Conservation (phyloP, 768 basidiomycete species). For the Trametes meyenii region DNA sequence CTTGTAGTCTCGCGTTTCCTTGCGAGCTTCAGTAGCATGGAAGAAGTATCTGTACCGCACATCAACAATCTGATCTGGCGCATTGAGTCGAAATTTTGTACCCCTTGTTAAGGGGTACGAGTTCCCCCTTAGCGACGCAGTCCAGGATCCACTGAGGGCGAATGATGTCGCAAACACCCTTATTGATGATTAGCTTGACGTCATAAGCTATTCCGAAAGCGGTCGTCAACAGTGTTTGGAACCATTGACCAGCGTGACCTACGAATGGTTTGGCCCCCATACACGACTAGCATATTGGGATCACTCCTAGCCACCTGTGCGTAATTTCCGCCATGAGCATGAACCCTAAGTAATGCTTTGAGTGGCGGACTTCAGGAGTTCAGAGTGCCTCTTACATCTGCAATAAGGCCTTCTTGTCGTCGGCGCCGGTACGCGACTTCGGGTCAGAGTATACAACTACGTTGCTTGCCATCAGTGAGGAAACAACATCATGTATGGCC, state of each 20-base stretch:
- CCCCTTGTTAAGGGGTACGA: conserved; percentile 70
- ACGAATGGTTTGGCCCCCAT: conserved; percentile 74
- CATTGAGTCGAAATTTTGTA: conserved; percentile 32
- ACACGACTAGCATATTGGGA: conserved; percentile 58
- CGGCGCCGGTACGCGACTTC: conserved; percentile 63
- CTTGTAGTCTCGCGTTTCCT: conserved; percentile 53
- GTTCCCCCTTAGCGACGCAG: conserved; percentile 61
- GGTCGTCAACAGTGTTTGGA: not conserved
- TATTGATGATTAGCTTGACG: conserved; percentile 69
- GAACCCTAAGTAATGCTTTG: conserved; percentile 49
- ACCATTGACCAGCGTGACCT: conserved; percentile 31
- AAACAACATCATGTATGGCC: not conserved
- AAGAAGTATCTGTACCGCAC: conserved; percentile 69
- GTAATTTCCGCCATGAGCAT: conserved; percentile 67
- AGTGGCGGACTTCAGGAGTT: not conserved
- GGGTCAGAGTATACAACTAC: conserved; percentile 79
- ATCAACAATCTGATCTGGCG: not conserved
- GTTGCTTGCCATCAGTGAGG: not conserved
- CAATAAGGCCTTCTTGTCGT: conserved; percentile 70
- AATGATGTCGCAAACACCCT: conserved; percentile 71
- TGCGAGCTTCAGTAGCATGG: conserved; percentile 60
- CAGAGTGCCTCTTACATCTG: conserved; percentile 53
- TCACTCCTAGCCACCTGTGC: conserved; percentile 63
- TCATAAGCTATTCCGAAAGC: conserved; percentile 62
- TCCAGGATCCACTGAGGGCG: conserved; percentile 83